These are phyloP conservation scores for Aspergillus saccharolyticus DNA, from an alignment of 495 filamentous ascomycete species.

Conservation along the genomic window DNA sequence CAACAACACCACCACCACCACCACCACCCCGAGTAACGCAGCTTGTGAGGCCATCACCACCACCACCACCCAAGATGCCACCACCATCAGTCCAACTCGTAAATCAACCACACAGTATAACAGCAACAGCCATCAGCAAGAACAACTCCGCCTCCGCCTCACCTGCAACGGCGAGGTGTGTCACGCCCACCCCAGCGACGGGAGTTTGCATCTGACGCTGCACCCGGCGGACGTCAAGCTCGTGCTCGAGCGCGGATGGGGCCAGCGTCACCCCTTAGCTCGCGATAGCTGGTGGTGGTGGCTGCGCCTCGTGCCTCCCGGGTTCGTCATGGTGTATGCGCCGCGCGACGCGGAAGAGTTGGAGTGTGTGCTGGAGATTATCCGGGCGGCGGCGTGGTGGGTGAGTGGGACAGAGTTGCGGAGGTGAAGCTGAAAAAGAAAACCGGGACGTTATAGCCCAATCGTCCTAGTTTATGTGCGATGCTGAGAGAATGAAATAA, in stretches of 20 bases:
- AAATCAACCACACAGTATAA: neutral
- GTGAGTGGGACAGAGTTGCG: conserved; percentile 41
- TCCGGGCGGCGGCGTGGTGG: conserved; percentile 68
- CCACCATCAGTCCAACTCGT: neutral
- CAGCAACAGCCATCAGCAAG: conserved; percentile 1
- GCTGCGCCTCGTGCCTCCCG: conserved; percentile 55
- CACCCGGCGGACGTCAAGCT: conserved; percentile 71
- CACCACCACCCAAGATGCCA: neutral
- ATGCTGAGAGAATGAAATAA: no score
- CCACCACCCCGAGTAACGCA: neutral
- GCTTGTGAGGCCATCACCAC: neutral
- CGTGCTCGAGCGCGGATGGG: conserved; percentile 74
- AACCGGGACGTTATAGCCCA: no score
- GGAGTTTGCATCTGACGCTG: conserved; percentile 70
- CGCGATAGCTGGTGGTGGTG: conserved; percentile 48
- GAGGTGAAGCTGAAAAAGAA: conserved; percentile 4
- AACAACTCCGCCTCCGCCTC: conserved; percentile 4
- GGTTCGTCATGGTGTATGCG: conserved; percentile 82
- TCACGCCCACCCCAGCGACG: conserved; percentile 68
- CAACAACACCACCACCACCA: conserved; percentile 1
- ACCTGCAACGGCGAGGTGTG: conserved; percentile 67
- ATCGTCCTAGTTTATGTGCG: no score
- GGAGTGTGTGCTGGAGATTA: conserved; percentile 58
- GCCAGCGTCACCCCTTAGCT: conserved; percentile 72
- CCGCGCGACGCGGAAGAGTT: conserved; percentile 63